Evolutionary conservation across 768 basidiomycete species (phyloP).

Genomic region (Trametes gibbosa): DNA sequence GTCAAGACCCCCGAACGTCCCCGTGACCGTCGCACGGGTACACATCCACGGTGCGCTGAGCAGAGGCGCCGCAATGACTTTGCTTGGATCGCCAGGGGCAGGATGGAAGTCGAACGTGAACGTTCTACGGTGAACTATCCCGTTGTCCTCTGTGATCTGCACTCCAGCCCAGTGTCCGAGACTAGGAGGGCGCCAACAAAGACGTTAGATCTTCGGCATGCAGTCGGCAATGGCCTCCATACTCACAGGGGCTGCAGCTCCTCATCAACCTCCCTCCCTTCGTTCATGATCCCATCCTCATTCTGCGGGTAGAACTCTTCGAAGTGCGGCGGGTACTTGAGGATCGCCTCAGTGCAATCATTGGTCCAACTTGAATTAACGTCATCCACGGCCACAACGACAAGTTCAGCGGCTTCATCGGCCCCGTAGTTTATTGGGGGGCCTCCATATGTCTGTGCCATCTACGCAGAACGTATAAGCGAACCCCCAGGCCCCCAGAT

Average conservation of each 20-base stretch:
- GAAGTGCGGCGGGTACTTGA: background rate
- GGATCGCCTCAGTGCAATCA: background rate
- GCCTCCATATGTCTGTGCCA: background rate
- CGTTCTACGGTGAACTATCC: background rate
- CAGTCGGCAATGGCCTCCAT: no score
- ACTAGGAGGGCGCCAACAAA: background rate
- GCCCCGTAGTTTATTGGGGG: background rate
- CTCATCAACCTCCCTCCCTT: background rate
- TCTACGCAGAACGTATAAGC: background rate
- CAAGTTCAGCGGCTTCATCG: background rate
- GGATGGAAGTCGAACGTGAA: background rate
- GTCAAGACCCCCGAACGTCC: background rate
- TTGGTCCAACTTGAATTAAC: no score
- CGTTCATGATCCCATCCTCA: background rate
- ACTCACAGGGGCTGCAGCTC: background rate
- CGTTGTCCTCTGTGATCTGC: background rate
- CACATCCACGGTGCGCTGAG: background rate
- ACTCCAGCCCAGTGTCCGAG: background rate
- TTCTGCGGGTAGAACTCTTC: background rate
- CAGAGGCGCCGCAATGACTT: background rate
- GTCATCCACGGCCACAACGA: background rate
- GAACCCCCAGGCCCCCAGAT: background rate
- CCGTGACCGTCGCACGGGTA: background rate
- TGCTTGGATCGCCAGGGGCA: background rate
- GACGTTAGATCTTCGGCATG: no score